A percentile compares a stretch with the other conserved stretches of the same genome.
Conservation (phyloP, 805 yeast species). For the Saccharomycopsis fodiens region DNA sequence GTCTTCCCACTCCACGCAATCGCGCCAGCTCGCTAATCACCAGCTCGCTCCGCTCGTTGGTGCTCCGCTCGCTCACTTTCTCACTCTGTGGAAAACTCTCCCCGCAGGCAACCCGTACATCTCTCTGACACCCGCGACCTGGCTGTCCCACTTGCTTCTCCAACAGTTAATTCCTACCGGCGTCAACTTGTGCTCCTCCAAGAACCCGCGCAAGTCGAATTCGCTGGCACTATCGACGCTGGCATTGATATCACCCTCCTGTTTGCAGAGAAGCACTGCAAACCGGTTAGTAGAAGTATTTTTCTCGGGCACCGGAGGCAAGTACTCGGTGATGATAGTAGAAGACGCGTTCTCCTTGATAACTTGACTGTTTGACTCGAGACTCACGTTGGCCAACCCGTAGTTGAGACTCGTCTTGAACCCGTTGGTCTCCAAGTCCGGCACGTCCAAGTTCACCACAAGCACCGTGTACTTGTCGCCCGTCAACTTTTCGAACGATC, state of each 20-base stretch:
- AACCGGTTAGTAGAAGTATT: constrained; percentile 79
- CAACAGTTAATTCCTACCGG: constrained; percentile 90
- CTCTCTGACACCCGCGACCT: constrained; percentile 59
- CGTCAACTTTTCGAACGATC: constrained; percentile 54
- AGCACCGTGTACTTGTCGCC: constrained; percentile 64
- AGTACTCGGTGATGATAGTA: constrained; percentile 43
- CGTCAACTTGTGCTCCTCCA: constrained; percentile 42
- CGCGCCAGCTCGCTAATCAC: no score
- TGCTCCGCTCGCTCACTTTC: constrained; percentile 27
- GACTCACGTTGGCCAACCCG: constrained; percentile 63
- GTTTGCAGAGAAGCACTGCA: constrained; percentile 87
- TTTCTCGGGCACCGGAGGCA: constrained; percentile 85
- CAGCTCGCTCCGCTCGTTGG: no score
- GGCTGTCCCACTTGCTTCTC: constrained; percentile 79
- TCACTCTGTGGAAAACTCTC: constrained; percentile 62
- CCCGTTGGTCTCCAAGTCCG: constrained; percentile 62
- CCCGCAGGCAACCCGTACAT: constrained; percentile 70
- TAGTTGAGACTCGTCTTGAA: constrained; percentile 68
- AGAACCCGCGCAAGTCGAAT: constrained; percentile 72
- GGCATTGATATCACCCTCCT: constrained; percentile 29
- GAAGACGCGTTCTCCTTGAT: constrained; percentile 38
- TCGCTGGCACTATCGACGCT: constrained; percentile 31
- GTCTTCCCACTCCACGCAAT: no score
- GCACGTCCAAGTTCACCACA: constrained; percentile 87
- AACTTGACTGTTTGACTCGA: constrained; percentile 49